These are phyloP conservation scores for Mucor piriformis DNA, from an alignment of 371 early-diverging fungal species.

Conservation along the genomic window DNA sequence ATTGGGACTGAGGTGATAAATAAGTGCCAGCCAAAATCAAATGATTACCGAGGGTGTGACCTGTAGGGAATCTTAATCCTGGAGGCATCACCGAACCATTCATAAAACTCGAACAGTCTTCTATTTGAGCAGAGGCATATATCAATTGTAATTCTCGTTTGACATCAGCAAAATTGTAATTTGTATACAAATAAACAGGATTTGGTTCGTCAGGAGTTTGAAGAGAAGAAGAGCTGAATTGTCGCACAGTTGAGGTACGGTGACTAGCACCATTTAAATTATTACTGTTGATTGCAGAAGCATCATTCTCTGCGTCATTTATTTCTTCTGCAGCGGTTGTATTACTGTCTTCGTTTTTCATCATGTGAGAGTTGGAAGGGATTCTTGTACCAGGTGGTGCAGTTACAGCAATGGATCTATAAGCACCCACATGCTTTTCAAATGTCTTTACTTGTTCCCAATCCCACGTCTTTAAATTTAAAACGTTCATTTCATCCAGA, in stretches of 20 bases:
- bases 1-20: constrained; percentile 62
- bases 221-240: constrained; percentile 8
- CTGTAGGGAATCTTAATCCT: constrained; percentile 80
- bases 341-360: background rate
- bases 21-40: constrained; percentile 78
- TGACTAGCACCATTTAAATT: constrained; percentile 1
- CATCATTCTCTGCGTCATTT: background rate
- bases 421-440: constrained; percentile 78
- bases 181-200: constrained; percentile 74
- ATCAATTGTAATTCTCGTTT: constrained; percentile 75
- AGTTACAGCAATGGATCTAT: constrained; percentile 73
- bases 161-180: constrained; percentile 81
- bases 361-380: background rate
- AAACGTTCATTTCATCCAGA: constrained; percentile 76
- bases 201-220: constrained; percentile 19
- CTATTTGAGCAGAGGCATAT: constrained; percentile 29
- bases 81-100: constrained; percentile 68
- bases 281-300: background rate
- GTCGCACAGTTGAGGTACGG: constrained; percentile 16
- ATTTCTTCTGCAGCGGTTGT: background rate
- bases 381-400: constrained; percentile 32
- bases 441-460: constrained; percentile 72
- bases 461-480: constrained; percentile 67
- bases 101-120: constrained; percentile 38
- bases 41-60: constrained; percentile 70